Percentiles rank a stretch among this genome's conserved stretches.
phyloP scores from a whole-genome alignment of 1,139 yeast genomes.

The Pichia sp. region DNA sequence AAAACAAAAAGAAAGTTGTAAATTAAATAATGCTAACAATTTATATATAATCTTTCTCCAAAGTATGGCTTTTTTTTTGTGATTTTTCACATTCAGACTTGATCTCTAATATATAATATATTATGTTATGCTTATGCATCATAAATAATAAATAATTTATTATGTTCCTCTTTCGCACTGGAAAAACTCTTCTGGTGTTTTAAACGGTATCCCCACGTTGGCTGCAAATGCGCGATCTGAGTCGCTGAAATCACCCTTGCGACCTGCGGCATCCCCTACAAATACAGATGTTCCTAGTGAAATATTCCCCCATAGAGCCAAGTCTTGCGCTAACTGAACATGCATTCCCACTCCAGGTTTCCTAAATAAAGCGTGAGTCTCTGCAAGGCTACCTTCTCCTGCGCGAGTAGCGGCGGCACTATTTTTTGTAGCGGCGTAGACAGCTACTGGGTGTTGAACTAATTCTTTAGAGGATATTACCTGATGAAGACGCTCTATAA shows the following conservation, averaged over 20 bases:
- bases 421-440: constrained; percentile 60
- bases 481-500: constrained; percentile 19
- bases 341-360: constrained; percentile 68
- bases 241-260: constrained; percentile 69
- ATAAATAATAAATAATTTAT: no score
- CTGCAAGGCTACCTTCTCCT: constrained; percentile 29
- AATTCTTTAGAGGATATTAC: constrained; percentile 11
- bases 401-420: constrained; percentile 30
- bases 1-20: not conserved
- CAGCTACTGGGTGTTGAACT: constrained; percentile 33
- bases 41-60: no score
- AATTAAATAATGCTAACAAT: no score
- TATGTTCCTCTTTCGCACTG: not conserved
- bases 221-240: constrained; percentile 67
- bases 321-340: constrained; percentile 2
- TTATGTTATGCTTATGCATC: no score
- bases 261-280: constrained; percentile 98
- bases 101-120: no score
- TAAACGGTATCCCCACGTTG: constrained; percentile 46
- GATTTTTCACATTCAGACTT: no score
- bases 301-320: no score
- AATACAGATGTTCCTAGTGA: constrained; percentile 6
- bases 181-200: constrained; percentile 58
- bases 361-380: constrained; percentile 43
- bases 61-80: no score